Conservation (phyloP, 2,329 filamentous ascomycete species). For the Monilinia aucupariae region DNA sequence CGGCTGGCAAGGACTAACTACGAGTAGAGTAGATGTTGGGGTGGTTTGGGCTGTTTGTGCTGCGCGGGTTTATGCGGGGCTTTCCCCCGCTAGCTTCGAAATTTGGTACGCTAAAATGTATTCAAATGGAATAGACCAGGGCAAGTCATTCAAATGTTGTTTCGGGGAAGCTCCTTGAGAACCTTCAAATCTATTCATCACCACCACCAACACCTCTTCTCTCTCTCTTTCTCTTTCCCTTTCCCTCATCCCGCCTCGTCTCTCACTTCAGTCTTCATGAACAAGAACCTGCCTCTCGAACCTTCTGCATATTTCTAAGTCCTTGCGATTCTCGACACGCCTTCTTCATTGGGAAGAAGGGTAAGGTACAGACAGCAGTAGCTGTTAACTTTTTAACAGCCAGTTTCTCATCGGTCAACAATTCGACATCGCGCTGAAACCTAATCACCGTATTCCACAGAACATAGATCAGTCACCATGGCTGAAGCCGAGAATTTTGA, state of each 20-base stretch:
- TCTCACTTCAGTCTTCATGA: background rate
- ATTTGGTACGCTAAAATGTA: slow-evolving; percentile 2
- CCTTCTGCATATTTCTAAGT: background rate
- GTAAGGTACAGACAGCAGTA: background rate
- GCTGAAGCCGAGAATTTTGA: slow-evolving; percentile 77
- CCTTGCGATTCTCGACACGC: background rate
- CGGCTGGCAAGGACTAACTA: too few relatives aligned
- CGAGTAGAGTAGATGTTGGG: too few relatives aligned
- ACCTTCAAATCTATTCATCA: too few relatives aligned
- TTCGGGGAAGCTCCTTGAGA: background rate
- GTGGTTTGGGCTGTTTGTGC: slow-evolving; percentile 1
- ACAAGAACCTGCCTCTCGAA: background rate
- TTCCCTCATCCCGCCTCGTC: too few relatives aligned
- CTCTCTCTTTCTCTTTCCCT: background rate
- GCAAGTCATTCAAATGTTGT: too few relatives aligned
- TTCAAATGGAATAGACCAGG: too few relatives aligned
- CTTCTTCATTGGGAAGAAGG: background rate
- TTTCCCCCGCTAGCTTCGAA: background rate
- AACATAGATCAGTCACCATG: slow-evolving; percentile 47
- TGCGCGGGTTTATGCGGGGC: slow-evolving; percentile 3
- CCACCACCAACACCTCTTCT: too few relatives aligned
- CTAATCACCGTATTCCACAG: slow-evolving; percentile 1
- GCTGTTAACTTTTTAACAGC: background rate
- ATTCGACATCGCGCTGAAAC: background rate
- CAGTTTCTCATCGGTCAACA: background rate